These are phyloP conservation scores for Plicaturopsis crispa DNA, from an alignment of 768 basidiomycete species.

Conservation along the genomic window DNA sequence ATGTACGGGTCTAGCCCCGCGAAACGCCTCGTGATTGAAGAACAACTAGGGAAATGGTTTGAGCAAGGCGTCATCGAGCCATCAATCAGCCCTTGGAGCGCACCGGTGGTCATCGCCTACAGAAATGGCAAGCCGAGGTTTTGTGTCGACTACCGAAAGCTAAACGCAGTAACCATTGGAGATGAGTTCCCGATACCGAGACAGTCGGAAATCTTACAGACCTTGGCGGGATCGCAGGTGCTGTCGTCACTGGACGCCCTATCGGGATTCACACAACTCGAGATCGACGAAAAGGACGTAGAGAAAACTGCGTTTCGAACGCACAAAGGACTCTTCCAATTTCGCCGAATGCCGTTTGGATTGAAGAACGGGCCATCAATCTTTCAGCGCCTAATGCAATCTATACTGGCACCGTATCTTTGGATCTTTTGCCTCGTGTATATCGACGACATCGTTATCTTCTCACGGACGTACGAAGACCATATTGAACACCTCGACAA, in stretches of 20 bases:
- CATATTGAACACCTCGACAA: constrained; percentile 22
- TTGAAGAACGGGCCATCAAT: constrained; percentile 22
- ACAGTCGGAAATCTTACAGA: constrained; percentile 13
- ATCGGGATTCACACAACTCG: constrained; percentile 16
- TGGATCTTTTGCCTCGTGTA: constrained; percentile 34
- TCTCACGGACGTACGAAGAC: constrained; percentile 17
- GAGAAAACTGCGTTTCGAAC: constrained; percentile 3
- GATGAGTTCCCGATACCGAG: constrained; percentile 19
- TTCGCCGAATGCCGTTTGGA: constrained; percentile 5
- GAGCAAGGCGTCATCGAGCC: constrained; percentile 2
- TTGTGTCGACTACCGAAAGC: background rate
- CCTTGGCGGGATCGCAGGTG: constrained; percentile 1
- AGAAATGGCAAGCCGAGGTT: constrained; percentile 1
- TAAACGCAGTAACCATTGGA: constrained; percentile 13
- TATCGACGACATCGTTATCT: constrained; percentile 34
- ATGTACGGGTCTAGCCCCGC: constrained; percentile 18
- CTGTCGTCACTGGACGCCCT: constrained; percentile 15
- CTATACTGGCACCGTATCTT: constrained; percentile 23
- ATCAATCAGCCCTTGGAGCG: constrained; percentile 13
- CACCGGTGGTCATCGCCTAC: constrained; percentile 13
- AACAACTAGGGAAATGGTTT: constrained; percentile 15
- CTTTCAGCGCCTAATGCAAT: constrained; percentile 35
- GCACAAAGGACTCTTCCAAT: constrained; percentile 2
- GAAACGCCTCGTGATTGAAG: constrained; percentile 20
- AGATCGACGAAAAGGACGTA: background rate